A percentile compares a stretch with the other conserved stretches of the same genome.
These are phyloP conservation scores for Mucor saturninus DNA, from an alignment of 371 early-diverging fungal genomes.

Conservation along the genomic window DNA sequence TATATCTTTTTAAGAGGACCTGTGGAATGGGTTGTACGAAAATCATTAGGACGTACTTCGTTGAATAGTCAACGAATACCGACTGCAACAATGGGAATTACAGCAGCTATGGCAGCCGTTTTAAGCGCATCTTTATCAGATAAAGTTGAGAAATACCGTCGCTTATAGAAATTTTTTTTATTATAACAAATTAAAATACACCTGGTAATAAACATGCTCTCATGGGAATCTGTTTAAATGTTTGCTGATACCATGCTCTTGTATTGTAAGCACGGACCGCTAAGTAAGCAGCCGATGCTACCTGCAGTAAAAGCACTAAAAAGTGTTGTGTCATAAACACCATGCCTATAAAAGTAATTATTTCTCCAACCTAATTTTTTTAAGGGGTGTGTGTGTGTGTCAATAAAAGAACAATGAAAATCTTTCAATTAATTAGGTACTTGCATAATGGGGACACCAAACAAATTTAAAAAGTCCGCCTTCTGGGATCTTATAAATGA, in stretches of 20 bases:
- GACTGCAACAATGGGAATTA: slow-evolving; percentile 18
- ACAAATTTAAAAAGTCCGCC: slow-evolving; percentile 36
- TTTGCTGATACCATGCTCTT: slow-evolving; percentile 36
- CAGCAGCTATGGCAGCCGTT: slow-evolving; percentile 20
- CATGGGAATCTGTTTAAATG: slow-evolving; percentile 23
- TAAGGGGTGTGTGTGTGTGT: neutral
- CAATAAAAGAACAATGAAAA: neutral
- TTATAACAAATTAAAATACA: slow-evolving; percentile 25
- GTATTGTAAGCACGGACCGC: slow-evolving; percentile 39
- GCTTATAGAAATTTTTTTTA: neutral
- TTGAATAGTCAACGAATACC: neutral
- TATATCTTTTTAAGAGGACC: slow-evolving; percentile 27
- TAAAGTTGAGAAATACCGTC: slow-evolving; percentile 10
- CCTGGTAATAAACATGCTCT: slow-evolving; percentile 37
- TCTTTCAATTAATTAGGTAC: neutral
- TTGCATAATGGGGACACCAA: slow-evolving; percentile 58
- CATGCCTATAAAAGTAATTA: slow-evolving; percentile 35
- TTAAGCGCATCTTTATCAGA: slow-evolving; percentile 12
- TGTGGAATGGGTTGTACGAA: slow-evolving; percentile 12
- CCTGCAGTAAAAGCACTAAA: slow-evolving; percentile 26
- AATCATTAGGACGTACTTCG: neutral
- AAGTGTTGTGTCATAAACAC: slow-evolving; percentile 34
- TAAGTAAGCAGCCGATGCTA: slow-evolving; percentile 32
- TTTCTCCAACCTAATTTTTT: slow-evolving; percentile 37
- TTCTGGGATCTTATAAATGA: slow-evolving; percentile 29